phyloP scores from a whole-genome alignment of 2,329 filamentous ascomycete species.

The Pestalotiopsis sp. region DNA sequence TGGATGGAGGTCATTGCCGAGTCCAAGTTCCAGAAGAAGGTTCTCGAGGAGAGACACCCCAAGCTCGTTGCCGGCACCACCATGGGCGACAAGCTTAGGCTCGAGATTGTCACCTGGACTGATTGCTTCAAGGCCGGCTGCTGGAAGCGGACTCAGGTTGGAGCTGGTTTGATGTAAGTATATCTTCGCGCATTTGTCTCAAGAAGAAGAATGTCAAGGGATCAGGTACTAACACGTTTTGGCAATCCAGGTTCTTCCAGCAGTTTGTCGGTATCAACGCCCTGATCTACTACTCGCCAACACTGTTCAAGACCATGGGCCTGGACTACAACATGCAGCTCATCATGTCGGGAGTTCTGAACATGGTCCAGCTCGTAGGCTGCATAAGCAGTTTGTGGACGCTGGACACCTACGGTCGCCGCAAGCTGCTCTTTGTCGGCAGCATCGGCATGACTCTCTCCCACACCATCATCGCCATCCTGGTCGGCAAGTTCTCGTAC shows the following conservation, averaged over 20 bases:
- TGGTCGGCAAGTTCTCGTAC: constrained; percentile 54
- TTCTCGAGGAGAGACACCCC: constrained; percentile 37
- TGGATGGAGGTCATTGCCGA: constrained; percentile 53
- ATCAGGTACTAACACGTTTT: not conserved
- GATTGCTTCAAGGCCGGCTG: constrained; percentile 54
- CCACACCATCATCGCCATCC: constrained; percentile 52
- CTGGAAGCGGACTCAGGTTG: constrained; percentile 48
- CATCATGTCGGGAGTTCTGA: constrained; percentile 49
- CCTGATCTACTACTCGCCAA: constrained; percentile 50
- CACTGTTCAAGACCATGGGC: constrained; percentile 49
- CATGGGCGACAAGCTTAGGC: constrained; percentile 38
- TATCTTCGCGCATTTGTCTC: no score
- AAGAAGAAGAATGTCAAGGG: no score
- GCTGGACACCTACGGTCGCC: constrained; percentile 49
- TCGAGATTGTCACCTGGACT: constrained; percentile 50
- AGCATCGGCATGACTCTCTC: constrained; percentile 47
- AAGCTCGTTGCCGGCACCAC: constrained; percentile 28
- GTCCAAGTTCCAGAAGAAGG: constrained; percentile 51
- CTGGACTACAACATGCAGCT: constrained; percentile 45
- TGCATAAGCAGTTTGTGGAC: constrained; percentile 49
- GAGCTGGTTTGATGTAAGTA: constrained; percentile 51
- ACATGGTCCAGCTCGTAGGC: constrained; percentile 46
- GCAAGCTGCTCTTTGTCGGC: constrained; percentile 46
- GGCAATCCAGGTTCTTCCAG: not conserved
- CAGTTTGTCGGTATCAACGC: constrained; percentile 52